A percentile compares a stretch with the other conserved stretches of the same genome.
Conservation (phyloP, 2,329 filamentous ascomycete species). For the Diatrype stigma region DNA sequence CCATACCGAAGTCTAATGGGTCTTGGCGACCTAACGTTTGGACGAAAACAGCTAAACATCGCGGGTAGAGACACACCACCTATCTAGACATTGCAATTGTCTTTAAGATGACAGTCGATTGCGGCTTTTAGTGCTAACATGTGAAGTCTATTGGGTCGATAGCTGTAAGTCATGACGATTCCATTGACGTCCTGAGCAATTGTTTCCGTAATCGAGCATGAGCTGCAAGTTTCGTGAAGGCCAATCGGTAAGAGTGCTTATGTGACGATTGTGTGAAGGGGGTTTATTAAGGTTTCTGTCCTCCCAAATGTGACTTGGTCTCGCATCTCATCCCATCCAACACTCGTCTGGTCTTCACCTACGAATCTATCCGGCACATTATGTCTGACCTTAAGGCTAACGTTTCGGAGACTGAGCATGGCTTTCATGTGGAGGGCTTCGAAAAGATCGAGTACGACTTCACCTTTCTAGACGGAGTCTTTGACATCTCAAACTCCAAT, state of each 20-base stretch:
- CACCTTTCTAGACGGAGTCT: conserved; percentile 66
- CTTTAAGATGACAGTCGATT: background rate
- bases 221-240: background rate
- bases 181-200: background rate
- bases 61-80: too few species aligned
- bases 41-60: too few species aligned
- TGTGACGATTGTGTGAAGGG: too few species aligned
- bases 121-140: too few species aligned
- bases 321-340: too few species aligned
- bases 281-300: too few species aligned
- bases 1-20: conserved; percentile 4
- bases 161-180: background rate
- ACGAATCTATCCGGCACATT: too few species aligned
- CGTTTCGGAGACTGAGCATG: conserved; percentile 58
- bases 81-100: too few species aligned
- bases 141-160: background rate
- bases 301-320: too few species aligned
- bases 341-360: too few species aligned
- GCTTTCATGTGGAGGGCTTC: conserved; percentile 68
- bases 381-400: conserved; percentile 70
- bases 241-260: too few species aligned
- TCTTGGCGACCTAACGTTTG: too few species aligned
- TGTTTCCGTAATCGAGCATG: background rate
- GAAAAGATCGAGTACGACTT: conserved; percentile 77
- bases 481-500: conserved; percentile 55